Evolutionary conservation across 148 eudicot genomes (phyloP).

Genomic region (Gaultheria prostrata): DNA sequence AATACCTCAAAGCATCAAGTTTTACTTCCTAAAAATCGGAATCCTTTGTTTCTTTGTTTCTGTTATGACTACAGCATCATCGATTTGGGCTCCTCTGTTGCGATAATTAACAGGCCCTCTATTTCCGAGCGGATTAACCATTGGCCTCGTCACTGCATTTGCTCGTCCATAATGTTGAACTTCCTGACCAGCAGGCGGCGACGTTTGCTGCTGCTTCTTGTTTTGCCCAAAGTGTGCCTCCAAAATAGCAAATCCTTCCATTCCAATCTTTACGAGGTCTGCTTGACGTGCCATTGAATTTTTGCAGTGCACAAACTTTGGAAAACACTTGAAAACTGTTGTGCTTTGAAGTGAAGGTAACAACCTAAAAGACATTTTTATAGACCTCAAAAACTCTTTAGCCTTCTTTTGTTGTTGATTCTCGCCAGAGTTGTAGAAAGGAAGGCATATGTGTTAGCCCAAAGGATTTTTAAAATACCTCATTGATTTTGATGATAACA

Average conservation of each 20-base stretch:
- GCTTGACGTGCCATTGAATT: conserved; percentile 15
- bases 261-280: not conserved
- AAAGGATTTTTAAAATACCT: too few species aligned
- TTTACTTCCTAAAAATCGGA: too few species aligned
- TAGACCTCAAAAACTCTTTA: not conserved
- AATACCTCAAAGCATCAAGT: too few species aligned
- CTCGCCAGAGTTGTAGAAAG: not conserved
- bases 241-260: conserved; percentile 11
- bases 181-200: not conserved
- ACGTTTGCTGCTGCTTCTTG: not conserved
- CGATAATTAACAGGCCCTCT: not conserved
- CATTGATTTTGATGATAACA: too few species aligned
- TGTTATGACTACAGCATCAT: not conserved
- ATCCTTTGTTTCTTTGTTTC: not conserved
- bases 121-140: not conserved
- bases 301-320: not conserved
- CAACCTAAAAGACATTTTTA: conserved; percentile 4
- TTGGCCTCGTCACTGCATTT: not conserved
- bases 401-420: not conserved
- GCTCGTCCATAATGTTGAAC: not conserved
- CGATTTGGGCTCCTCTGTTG: not conserved
- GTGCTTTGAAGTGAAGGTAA: not conserved
- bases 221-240: conserved; percentile 2
- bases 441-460: not conserved
- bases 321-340: not conserved